A percentile compares a stretch with the other conserved stretches of the same genome.
phyloP scores from a whole-genome alignment of 768 basidiomycete species.

The Roridomyces roridus region DNA sequence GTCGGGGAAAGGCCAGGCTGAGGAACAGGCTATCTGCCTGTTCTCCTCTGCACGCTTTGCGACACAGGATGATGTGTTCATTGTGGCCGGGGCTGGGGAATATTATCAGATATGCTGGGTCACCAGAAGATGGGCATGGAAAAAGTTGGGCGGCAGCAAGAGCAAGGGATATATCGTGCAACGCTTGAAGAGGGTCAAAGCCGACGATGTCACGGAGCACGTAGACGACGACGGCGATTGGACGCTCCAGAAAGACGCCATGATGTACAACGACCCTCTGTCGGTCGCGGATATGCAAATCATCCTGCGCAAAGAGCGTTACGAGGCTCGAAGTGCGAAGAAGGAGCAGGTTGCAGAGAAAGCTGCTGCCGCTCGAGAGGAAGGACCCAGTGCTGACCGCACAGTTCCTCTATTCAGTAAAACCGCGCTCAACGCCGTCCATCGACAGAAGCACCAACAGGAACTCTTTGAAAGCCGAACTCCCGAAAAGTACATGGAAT shows the following conservation, averaged over 20 bases:
- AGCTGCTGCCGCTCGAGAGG: too few species aligned
- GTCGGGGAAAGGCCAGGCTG: not conserved
- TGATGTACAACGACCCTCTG: not conserved
- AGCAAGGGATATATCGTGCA: not conserved
- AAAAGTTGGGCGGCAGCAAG: not conserved
- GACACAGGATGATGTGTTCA: not conserved
- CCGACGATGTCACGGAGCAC: not conserved
- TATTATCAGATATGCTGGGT: not conserved
- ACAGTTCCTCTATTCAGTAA: too few species aligned
- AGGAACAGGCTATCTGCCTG: not conserved
- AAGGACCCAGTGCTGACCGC: too few species aligned
- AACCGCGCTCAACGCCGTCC: too few species aligned
- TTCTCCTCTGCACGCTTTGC: not conserved
- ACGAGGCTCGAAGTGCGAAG: too few species aligned
- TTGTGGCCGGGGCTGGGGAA: constrained; percentile 1
- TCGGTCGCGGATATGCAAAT: too few species aligned
- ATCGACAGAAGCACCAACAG: too few species aligned
- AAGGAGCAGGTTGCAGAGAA: too few species aligned
- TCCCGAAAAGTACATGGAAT: too few species aligned
- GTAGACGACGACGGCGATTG: not conserved
- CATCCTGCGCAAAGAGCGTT: too few species aligned
- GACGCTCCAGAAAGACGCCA: not conserved
- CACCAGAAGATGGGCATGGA: not conserved
- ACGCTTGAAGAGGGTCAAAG: not conserved
- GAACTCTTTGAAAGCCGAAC: too few species aligned